Percentiles rank a stretch among this genome's conserved stretches.
These are phyloP conservation scores for Mycena indigotica DNA, from an alignment of 768 basidiomycete species.

Conservation along the genomic window DNA sequence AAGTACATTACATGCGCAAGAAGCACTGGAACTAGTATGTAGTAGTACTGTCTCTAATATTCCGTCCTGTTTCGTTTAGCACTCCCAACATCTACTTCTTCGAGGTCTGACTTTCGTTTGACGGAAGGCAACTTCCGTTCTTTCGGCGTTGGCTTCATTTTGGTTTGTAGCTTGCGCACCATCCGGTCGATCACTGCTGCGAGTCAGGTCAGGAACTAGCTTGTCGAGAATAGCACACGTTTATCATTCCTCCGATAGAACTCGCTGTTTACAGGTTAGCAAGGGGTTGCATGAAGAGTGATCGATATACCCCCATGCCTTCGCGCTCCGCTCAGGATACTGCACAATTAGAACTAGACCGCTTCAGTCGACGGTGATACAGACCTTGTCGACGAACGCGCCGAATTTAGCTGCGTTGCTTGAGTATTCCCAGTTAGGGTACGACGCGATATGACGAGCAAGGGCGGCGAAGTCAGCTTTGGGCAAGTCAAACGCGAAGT, in stretches of 20 bases:
- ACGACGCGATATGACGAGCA: conserved; percentile 59
- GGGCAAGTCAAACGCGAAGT: not conserved
- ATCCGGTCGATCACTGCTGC: conserved; percentile 41
- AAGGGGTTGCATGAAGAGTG: not conserved
- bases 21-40: too few relatives aligned
- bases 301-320: not conserved
- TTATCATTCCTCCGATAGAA: conserved; percentile 55
- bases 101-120: too few relatives aligned
- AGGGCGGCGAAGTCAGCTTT: conserved; percentile 60
- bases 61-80: conserved; percentile 22
- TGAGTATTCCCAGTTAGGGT: conserved; percentile 46
- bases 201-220: conserved; percentile 1
- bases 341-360: too few relatives aligned
- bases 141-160: conserved; percentile 1
- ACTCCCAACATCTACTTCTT: not conserved
- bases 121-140: not conserved
- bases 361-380: too few relatives aligned
- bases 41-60: not conserved
- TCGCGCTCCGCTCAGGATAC: too few relatives aligned
- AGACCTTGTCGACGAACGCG: conserved; percentile 42
- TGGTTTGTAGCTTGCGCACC: conserved; percentile 42
- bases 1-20: too few relatives aligned
- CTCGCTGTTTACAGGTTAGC: conserved; percentile 33
- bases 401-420: conserved; percentile 55
- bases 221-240: conserved; percentile 38